These are phyloP conservation scores for Desmodesmus armatus DNA, from an alignment of 139 green algal species.

Conservation along the genomic window DNA sequence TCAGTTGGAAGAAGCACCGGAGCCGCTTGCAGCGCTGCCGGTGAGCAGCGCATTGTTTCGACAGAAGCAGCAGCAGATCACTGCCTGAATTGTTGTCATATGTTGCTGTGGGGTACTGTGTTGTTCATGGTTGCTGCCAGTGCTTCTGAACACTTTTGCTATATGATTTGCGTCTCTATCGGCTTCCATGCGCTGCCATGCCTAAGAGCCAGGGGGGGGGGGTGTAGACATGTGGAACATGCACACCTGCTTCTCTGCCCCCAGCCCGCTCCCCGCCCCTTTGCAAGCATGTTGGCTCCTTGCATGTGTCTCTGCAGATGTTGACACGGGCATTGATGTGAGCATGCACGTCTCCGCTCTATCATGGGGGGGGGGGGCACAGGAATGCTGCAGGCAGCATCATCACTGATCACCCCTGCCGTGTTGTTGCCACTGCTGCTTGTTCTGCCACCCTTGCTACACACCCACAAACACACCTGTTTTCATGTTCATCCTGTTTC, in stretches of 20 bases:
- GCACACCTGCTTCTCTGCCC: not conserved
- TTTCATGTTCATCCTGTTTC: not conserved
- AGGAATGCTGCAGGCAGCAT: not conserved
- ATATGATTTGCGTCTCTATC: not conserved
- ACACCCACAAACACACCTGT: not conserved
- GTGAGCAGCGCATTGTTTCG: not conserved
- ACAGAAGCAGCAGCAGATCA: not conserved
- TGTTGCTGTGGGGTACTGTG: not conserved
- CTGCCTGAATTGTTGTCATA: not conserved
- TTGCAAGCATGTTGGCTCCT: not conserved
- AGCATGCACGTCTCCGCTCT: too few relatives aligned
- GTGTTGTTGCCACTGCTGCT: not conserved
- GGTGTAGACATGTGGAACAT: not conserved
- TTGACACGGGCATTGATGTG: too few relatives aligned
- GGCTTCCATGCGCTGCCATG: not conserved
- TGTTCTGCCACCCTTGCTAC: not conserved
- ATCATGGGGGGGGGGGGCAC: too few relatives aligned
- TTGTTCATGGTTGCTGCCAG: not conserved
- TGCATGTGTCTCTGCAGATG: not conserved
- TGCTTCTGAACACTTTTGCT: not conserved
- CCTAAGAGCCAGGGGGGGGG: not conserved
- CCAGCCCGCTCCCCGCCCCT: not conserved
- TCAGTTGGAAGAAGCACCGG: slow-evolving; percentile 46
- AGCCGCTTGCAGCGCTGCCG: slow-evolving; percentile 11
- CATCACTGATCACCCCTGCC: not conserved